Evolutionary conservation across 495 filamentous ascomycete genomes (phyloP).

Genomic region (Hypoxylon lienhwacheense): DNA sequence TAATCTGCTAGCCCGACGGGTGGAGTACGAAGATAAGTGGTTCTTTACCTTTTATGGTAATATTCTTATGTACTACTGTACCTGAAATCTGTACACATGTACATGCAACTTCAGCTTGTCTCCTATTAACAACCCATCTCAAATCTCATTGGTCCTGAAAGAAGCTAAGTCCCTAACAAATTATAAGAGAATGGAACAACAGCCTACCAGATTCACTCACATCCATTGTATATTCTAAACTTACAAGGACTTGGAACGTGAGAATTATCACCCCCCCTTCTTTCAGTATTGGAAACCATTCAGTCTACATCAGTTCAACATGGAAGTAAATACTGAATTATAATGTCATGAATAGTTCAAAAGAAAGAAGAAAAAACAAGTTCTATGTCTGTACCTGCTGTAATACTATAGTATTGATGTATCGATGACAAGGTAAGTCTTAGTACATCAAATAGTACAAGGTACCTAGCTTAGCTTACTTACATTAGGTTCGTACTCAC

Average conservation of each 20-base stretch:
- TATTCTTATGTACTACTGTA: conserved; percentile 3
- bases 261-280: no score
- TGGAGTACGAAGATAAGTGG: conserved; percentile 10
- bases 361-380: no score
- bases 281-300: no score
- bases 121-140: conserved; percentile 12
- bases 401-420: no score
- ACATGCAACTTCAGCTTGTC: not conserved
- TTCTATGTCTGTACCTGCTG: no score
- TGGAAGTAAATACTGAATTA: no score
- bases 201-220: conserved; percentile 6
- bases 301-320: no score
- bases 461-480: not conserved
- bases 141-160: conserved; percentile 14
- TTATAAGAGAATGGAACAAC: conserved; percentile 11
- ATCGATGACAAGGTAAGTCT: no score
- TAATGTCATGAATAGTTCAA: no score
- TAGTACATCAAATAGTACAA: no score
- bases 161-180: conserved; percentile 19
- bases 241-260: not conserved
- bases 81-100: not conserved
- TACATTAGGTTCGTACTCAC: no score
- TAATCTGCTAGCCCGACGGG: conserved; percentile 20
- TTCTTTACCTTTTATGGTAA: conserved; percentile 10
- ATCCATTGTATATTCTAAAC: not conserved